Evolutionary conservation across 1,284 basidiomycete species (phyloP).

Genomic region (Sanghuangporus weigelae): DNA sequence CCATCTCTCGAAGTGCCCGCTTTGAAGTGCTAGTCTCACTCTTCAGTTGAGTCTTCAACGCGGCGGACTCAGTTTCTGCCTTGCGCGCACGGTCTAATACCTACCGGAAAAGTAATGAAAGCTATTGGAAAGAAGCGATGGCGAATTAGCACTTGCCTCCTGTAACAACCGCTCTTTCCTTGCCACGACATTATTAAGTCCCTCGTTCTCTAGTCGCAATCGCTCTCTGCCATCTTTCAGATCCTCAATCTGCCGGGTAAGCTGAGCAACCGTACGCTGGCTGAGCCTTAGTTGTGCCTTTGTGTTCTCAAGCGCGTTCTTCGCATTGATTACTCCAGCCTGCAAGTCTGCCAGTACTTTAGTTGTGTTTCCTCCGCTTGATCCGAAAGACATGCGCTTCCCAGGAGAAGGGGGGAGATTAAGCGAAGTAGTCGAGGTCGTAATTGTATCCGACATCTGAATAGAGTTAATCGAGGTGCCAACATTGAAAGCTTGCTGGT

Average conservation of each 20-base stretch:
- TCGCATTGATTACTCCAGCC: constrained; percentile 73
- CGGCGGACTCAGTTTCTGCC: constrained; percentile 66
- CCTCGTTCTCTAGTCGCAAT: constrained; percentile 78
- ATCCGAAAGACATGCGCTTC: constrained; percentile 60
- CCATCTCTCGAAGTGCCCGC: constrained; percentile 73
- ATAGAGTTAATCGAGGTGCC: constrained; percentile 4
- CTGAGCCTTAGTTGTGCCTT: constrained; percentile 71
- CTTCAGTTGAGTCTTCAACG: constrained; percentile 66
- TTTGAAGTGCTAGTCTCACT: constrained; percentile 64
- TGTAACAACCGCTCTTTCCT: constrained; percentile 80
- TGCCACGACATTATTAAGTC: constrained; percentile 77
- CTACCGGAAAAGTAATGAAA: constrained; percentile 29
- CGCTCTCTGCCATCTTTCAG: constrained; percentile 80
- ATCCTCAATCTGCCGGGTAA: constrained; percentile 81
- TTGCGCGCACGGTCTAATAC: constrained; percentile 77
- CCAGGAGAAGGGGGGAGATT: constrained; percentile 32
- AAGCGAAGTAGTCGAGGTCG: constrained; percentile 24
- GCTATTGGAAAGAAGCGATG: not conserved
- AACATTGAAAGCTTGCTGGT: constrained; percentile 27
- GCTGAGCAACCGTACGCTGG: constrained; percentile 72
- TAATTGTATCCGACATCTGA: constrained; percentile 27
- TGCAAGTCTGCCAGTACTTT: constrained; percentile 81
- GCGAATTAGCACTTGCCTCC: constrained; percentile 47
- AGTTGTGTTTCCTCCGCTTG: constrained; percentile 60
- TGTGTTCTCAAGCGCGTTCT: constrained; percentile 77